phyloP scores from a whole-genome alignment of 2,329 filamentous ascomycete genomes.

The Penicillium sclerotigenum region DNA sequence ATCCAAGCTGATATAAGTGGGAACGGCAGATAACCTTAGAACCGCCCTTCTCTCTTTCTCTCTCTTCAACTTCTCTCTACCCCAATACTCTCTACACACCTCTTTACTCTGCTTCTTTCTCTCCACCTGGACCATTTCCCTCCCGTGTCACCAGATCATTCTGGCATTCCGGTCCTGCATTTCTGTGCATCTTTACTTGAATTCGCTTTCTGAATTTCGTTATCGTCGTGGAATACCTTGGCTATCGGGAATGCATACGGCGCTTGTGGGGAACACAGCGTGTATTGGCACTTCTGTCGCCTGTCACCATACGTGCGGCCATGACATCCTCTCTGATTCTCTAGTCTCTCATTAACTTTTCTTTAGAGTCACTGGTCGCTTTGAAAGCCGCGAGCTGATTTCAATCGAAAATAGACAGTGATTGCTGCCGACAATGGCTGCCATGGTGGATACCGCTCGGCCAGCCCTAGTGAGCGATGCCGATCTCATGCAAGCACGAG shows the following conservation, averaged over 20 bases:
- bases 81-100: neutral
- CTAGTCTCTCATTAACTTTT: neutral
- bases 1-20: too few species aligned
- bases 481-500: conserved; percentile 24
- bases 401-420: neutral
- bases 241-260: conserved; percentile 2
- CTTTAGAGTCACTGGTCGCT: neutral
- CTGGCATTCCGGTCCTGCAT: conserved; percentile 3
- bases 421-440: conserved; percentile 12
- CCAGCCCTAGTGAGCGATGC: conserved; percentile 20
- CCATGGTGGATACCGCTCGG: conserved; percentile 15
- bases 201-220: neutral
- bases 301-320: neutral
- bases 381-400: neutral
- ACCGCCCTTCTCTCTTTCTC: neutral
- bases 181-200: neutral
- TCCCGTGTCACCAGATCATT: neutral
- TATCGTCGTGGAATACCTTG: neutral
- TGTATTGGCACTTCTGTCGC: neutral
- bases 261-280: neutral
- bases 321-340: neutral
- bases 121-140: neutral
- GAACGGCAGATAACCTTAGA: neutral
- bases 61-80: neutral
- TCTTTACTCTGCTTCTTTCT: neutral